These are phyloP conservation scores for Cafeteria roenbergensis DNA, from an alignment of 108 stramenopile species.

Conservation along the genomic window DNA sequence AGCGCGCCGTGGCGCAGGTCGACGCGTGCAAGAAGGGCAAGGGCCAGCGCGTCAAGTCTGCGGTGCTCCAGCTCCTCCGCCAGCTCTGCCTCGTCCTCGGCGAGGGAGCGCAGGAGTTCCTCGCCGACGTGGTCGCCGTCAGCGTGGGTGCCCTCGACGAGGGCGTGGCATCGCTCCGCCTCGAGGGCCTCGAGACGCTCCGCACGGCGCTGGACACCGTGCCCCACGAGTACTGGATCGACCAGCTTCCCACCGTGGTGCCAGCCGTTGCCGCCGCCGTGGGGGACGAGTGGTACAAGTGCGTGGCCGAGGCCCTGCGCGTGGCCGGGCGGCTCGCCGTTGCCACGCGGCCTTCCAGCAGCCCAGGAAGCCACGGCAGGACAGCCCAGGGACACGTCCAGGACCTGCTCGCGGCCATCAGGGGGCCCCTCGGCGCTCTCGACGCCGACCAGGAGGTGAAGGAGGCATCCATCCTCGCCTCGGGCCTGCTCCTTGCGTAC, in stretches of 20 bases:
- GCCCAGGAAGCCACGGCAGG: conserved; percentile 17
- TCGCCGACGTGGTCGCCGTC: conserved; percentile 52
- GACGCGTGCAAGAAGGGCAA: conserved; percentile 25
- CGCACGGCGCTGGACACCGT: conserved; percentile 55
- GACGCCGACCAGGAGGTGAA: conserved; percentile 95
- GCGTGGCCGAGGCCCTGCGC: conserved; percentile 74
- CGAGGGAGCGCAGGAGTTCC: conserved; percentile 56
- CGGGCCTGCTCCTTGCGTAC: conserved; percentile 26
- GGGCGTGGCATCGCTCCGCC: conserved; percentile 57
- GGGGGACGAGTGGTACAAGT: conserved; percentile 90
- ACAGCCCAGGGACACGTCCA: conserved; percentile 10
- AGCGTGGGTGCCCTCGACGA: conserved; percentile 45
- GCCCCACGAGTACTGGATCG: conserved; percentile 36
- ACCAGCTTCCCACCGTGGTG: conserved; percentile 36
- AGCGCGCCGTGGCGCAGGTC: too few species aligned
- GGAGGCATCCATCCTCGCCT: conserved; percentile 55
- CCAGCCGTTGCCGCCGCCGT: conserved; percentile 56
- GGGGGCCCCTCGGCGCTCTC: conserved; percentile 72
- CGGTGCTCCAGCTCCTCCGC: conserved; percentile 43
- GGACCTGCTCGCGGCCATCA: conserved; percentile 62
- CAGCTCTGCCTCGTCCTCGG: conserved; percentile 57
- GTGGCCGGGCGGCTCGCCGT: conserved; percentile 59
- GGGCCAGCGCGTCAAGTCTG: conserved; percentile 22
- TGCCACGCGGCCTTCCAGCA: conserved; percentile 35
- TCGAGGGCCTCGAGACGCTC: conserved; percentile 72